Evolutionary conservation across 2,329 filamentous ascomycete genomes (phyloP).

Genomic region (Penicillium rolfsii): DNA sequence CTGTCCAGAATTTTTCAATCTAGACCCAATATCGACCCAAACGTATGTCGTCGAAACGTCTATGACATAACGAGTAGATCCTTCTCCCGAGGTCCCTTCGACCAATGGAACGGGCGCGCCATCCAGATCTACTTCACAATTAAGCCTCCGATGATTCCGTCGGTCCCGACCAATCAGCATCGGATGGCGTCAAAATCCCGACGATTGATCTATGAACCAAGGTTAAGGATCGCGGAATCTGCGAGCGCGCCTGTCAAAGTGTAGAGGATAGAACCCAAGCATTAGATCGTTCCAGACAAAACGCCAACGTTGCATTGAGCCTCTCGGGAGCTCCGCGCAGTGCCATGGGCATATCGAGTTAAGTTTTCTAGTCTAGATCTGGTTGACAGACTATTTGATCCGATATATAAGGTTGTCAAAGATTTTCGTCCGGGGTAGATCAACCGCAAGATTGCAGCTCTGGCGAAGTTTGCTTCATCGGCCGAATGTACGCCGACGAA

Average conservation of each 20-base stretch:
- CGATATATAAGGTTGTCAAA: neutral
- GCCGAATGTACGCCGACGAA: slow-evolving; percentile 6
- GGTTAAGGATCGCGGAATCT: slow-evolving; percentile 4
- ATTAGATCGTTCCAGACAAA: neutral
- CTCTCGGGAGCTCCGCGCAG: neutral
- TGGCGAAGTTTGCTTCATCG: slow-evolving; percentile 2
- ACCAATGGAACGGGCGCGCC: neutral
- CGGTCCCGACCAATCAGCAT: slow-evolving; percentile 12
- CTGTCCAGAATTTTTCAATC: neutral
- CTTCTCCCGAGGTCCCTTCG: neutral
- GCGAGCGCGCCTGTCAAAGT: neutral
- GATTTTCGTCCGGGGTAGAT: slow-evolving; percentile 11
- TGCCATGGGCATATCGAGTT: neutral
- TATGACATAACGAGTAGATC: neutral
- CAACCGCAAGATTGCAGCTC: slow-evolving; percentile 1
- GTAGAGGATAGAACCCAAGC: no score
- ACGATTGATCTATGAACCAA: slow-evolving; percentile 7
- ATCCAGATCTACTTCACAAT: no score
- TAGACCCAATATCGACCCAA: neutral
- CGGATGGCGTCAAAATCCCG: slow-evolving; percentile 8
- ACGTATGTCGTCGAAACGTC: neutral
- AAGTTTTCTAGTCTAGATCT: neutral
- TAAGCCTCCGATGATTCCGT: neutral
- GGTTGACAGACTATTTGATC: neutral
- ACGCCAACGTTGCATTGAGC: neutral